A percentile compares a stretch with the other conserved stretches of the same genome.
These are phyloP conservation scores for Venturia asperata DNA, from an alignment of 2,329 filamentous ascomycete species.

Conservation along the genomic window DNA sequence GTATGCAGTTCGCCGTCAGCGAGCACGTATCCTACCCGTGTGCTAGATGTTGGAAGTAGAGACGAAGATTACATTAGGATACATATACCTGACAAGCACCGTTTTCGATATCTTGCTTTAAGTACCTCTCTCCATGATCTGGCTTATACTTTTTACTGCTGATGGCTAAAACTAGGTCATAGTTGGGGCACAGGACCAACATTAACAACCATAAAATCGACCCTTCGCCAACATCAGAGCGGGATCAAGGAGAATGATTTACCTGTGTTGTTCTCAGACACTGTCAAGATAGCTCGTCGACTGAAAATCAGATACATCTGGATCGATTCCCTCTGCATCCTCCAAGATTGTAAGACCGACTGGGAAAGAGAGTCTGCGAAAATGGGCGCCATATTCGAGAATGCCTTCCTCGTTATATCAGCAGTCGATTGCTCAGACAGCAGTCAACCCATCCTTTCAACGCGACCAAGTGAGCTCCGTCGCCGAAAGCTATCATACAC, in stretches of 20 bases:
- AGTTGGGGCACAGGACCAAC: conserved; percentile 1
- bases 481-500: not conserved
- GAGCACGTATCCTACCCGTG: not conserved
- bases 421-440: conserved; percentile 10
- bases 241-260: not conserved
- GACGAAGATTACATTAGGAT: not conserved
- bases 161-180: not conserved
- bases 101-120: not conserved
- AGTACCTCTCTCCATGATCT: not conserved
- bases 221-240: not conserved
- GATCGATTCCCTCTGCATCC: conserved; percentile 23
- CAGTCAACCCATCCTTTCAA: not conserved
- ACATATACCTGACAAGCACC: not conserved
- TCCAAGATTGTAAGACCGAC: conserved; percentile 21
- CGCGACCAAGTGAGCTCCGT: not conserved
- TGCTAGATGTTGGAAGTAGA: not conserved
- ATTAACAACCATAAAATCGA: not conserved
- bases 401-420: conserved; percentile 21
- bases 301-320: conserved; percentile 20
- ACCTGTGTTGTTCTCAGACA: conserved; percentile 3
- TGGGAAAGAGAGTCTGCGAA: conserved; percentile 20
- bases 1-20: not conserved
- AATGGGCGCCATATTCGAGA: conserved; percentile 22
- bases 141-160: not conserved
- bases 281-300: conserved; percentile 5